phyloP scores from a whole-genome alignment of 305 asterid genomes.

The Withania somnifera region DNA sequence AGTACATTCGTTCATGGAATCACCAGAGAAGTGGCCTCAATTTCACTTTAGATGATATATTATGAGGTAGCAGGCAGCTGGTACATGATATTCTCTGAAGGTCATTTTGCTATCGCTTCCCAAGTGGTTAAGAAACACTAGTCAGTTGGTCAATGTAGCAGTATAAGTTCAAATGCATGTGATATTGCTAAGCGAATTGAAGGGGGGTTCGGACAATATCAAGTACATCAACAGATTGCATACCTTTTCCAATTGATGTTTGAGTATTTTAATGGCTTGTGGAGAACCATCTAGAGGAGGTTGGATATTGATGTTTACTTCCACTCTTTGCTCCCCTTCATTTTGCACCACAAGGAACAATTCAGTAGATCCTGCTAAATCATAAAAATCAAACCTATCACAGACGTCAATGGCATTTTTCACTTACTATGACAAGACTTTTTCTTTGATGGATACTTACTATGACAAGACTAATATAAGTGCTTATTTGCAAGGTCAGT shows the following conservation, averaged over 20 bases:
- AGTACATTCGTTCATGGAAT: not conserved
- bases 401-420: not conserved
- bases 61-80: not conserved
- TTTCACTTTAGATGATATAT: not conserved
- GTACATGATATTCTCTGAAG: not conserved
- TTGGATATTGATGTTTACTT: slow-evolving; percentile 28
- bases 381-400: not conserved
- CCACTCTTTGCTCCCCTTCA: slow-evolving; percentile 34
- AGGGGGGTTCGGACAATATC: not conserved
- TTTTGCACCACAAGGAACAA: slow-evolving; percentile 40
- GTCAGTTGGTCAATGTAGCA: not conserved
- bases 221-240: slow-evolving; percentile 9
- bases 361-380: slow-evolving; percentile 25
- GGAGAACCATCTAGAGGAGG: slow-evolving; percentile 13
- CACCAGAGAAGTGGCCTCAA: not conserved
- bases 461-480: not conserved
- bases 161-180: not conserved
- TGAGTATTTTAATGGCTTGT: slow-evolving; percentile 26
- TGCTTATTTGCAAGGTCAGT: not conserved
- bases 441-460: no score
- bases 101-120: not conserved
- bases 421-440: not conserved
- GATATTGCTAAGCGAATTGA: not conserved
- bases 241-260: slow-evolving; percentile 34
- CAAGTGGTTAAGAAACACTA: not conserved